phyloP scores from a whole-genome alignment of 2,329 filamentous ascomycete genomes.

The Neofusicoccum laricinum region DNA sequence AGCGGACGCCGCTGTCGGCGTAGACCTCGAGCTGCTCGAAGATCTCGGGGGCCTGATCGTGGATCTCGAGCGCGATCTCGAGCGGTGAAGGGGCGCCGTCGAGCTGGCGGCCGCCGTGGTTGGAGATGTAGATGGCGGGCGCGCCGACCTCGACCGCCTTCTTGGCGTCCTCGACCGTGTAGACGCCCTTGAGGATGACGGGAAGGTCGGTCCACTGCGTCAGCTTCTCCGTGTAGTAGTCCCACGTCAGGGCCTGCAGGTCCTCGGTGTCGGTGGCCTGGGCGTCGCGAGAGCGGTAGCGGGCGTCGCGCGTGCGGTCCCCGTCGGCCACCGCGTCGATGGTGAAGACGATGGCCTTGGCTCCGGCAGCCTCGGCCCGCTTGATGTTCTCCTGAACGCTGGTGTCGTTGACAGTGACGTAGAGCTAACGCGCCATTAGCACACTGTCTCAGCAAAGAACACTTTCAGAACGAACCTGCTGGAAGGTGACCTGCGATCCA shows the following conservation, averaged over 20 bases:
- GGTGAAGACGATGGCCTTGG: constrained; percentile 40
- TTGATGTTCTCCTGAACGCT: constrained; percentile 31
- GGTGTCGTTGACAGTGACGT: constrained; percentile 33
- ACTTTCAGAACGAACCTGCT: not conserved
- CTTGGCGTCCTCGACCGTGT: constrained; percentile 39
- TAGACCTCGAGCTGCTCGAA: constrained; percentile 40
- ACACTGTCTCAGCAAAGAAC: not conserved
- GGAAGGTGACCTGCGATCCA: constrained; percentile 6
- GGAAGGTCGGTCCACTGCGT: constrained; percentile 36
- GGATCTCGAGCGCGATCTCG: constrained; percentile 74
- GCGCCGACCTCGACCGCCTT: constrained; percentile 35
- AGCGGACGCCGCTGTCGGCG: constrained; percentile 40
- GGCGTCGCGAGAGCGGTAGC: constrained; percentile 32
- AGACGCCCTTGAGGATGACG: constrained; percentile 41
- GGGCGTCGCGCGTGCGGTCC: constrained; percentile 35
- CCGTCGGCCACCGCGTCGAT: constrained; percentile 41
- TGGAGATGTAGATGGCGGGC: constrained; percentile 40
- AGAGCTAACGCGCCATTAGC: constrained; percentile 37
- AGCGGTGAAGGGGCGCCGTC: constrained; percentile 62
- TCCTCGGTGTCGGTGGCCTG: constrained; percentile 31
- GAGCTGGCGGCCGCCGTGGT: constrained; percentile 41
- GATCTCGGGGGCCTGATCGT: constrained; percentile 49
- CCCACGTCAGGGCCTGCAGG: constrained; percentile 30
- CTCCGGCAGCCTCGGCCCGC: constrained; percentile 33
- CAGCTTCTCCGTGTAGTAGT: constrained; percentile 31